phyloP scores from a whole-genome alignment of 2,329 filamentous ascomycete genomes.

The Kalaharituber pfeilii region DNA sequence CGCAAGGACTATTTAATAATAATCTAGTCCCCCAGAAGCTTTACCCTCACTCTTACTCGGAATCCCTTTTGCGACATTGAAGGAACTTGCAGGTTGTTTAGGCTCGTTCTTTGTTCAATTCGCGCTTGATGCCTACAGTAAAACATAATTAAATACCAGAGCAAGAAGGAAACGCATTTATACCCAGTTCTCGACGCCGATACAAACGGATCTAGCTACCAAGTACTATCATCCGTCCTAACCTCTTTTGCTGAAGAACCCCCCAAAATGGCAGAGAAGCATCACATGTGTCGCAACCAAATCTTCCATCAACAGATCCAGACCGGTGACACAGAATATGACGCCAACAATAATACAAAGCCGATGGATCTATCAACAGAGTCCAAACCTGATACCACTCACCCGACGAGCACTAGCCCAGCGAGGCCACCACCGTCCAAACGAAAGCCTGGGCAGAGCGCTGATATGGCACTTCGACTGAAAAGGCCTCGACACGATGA shows the following conservation, averaged over 20 bases:
- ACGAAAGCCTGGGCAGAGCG: background rate
- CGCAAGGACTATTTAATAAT: background rate
- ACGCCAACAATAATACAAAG: background rate
- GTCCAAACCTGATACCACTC: background rate
- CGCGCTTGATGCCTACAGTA: background rate
- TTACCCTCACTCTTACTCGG: background rate
- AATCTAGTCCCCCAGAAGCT: background rate
- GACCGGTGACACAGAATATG: background rate
- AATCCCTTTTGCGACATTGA: background rate
- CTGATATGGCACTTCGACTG: background rate
- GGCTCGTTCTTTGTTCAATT: background rate
- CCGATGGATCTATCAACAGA: background rate
- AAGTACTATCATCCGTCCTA: background rate
- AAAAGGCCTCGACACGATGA: background rate
- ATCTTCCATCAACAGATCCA: background rate
- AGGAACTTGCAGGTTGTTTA: background rate
- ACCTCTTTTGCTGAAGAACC: background rate
- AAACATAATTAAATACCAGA: background rate
- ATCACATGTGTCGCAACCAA: background rate
- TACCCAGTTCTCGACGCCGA: background rate
- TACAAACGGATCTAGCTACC: background rate
- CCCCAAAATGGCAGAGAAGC: background rate
- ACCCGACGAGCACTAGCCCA: background rate
- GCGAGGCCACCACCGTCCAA: background rate
- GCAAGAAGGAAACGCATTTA: background rate